Evolutionary conservation across 305 asterid genomes (phyloP).

Genomic region (Fraxinus floribunda): DNA sequence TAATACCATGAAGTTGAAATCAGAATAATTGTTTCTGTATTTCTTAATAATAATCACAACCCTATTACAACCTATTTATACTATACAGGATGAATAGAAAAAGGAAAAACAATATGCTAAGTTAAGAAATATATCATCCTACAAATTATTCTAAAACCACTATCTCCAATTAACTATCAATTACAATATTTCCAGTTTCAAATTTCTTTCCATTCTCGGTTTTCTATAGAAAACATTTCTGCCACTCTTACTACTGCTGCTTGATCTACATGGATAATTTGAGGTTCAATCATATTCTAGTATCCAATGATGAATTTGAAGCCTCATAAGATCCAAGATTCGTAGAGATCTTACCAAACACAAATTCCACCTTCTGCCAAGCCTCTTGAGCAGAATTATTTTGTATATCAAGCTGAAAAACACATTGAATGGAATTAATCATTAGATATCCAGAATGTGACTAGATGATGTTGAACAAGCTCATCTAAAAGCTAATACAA

Average conservation of each 20-base stretch:
- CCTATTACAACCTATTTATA: neutral
- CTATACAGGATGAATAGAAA: neutral
- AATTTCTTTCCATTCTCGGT: neutral
- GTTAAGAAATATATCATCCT: neutral
- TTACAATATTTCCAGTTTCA: neutral
- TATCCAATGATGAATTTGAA: neutral
- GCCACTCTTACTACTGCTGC: neutral
- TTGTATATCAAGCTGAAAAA: conserved; percentile 84
- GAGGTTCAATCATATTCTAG: neutral
- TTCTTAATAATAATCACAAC: neutral
- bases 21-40: neutral
- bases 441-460: neutral
- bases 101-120: neutral
- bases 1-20: neutral
- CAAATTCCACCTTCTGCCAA: conserved; percentile 87
- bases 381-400: conserved; percentile 68
- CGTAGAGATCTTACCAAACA: conserved; percentile 67
- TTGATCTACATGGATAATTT: neutral
- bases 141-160: neutral
- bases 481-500: neutral
- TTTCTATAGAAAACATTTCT: neutral
- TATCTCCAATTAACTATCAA: neutral
- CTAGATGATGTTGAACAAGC: neutral
- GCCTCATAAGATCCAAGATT: conserved; percentile 9
- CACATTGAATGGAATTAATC: conserved; percentile 11